A percentile compares a stretch with the other conserved stretches of the same genome.
Evolutionary conservation across 805 yeast species (phyloP).

Genomic region (Monosporozyma servazzii): DNA sequence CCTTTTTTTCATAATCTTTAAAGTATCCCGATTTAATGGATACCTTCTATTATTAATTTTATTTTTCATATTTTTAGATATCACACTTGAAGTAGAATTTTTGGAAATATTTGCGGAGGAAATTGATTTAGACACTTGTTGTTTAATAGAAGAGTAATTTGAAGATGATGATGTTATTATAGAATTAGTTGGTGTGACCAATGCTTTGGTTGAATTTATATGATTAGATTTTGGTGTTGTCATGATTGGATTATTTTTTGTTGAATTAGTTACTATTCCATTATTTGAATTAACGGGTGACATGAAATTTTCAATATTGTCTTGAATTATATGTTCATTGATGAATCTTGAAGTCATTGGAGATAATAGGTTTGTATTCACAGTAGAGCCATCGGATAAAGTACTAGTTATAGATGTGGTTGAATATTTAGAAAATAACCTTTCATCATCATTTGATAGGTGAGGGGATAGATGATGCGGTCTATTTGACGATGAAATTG

Average conservation of each 20-base stretch:
- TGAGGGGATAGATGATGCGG: neutral
- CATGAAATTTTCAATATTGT: neutral
- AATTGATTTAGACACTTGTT: constrained; percentile 23
- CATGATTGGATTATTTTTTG: neutral
- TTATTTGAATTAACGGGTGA: neutral
- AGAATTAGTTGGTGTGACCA: neutral
- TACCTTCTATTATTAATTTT: constrained; percentile 7
- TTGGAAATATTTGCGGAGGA: constrained; percentile 14
- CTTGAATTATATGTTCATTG: neutral
- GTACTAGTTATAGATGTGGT: neutral
- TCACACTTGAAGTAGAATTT: neutral
- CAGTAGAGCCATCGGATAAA: neutral
- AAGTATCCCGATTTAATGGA: constrained; percentile 18
- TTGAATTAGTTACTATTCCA: neutral
- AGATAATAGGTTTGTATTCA: neutral
- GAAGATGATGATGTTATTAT: neutral
- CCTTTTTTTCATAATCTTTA: constrained; percentile 14
- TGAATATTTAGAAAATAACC: neutral
- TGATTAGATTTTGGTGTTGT: neutral
- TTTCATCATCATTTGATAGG: neutral
- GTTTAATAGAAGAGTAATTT: constrained; percentile 20
- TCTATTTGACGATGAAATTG: neutral
- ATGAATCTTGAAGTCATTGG: neutral
- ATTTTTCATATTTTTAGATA: neutral
- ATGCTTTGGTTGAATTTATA: neutral